phyloP scores from a whole-genome alignment of 805 yeast species.

The Kazachstania psychrophila region DNA sequence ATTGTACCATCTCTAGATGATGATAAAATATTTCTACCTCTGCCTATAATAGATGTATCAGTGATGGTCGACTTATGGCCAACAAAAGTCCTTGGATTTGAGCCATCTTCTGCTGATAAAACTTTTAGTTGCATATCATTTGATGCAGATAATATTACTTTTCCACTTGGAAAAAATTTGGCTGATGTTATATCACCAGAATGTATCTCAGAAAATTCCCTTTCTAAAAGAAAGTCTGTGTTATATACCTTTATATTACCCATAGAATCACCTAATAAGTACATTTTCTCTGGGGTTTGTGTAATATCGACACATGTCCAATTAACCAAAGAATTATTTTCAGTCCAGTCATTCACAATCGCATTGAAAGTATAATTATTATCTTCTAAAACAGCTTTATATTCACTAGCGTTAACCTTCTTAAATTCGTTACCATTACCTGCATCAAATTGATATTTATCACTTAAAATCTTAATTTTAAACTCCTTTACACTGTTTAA shows the following conservation, averaged over 20 bases:
- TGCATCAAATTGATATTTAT: conserved; percentile 12
- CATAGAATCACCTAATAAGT: conserved; percentile 28
- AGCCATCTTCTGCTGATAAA: conserved; percentile 46
- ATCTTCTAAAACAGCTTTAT: conserved; percentile 11
- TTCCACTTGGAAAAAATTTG: conserved; percentile 53
- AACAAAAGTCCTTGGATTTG: conserved; percentile 40
- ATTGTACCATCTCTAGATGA: conserved; percentile 48
- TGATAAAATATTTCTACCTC: conserved; percentile 59
- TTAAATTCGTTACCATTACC: conserved; percentile 9
- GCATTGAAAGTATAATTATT: conserved; percentile 9
- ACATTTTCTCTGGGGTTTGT: conserved; percentile 18
- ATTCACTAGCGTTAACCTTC: conserved; percentile 5
- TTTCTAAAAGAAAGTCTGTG: conserved; percentile 8
- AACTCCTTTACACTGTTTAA: conserved; percentile 24
- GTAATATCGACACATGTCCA: conserved; percentile 32
- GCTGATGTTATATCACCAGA: conserved; percentile 36
- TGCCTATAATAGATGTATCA: conserved; percentile 44
- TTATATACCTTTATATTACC: conserved; percentile 29
- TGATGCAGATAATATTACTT: conserved; percentile 52
- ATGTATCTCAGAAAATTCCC: conserved; percentile 38
- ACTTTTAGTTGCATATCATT: conserved; percentile 50
- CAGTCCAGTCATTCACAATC: conserved; percentile 1
- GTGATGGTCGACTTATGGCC: conserved; percentile 44
- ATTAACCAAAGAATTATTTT: conserved; percentile 1
- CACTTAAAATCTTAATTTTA: conserved; percentile 19